Percentiles rank a stretch among this genome's conserved stretches.
Conservation (phyloP, 345 rosid genomes). For the Brassica carinata region DNA sequence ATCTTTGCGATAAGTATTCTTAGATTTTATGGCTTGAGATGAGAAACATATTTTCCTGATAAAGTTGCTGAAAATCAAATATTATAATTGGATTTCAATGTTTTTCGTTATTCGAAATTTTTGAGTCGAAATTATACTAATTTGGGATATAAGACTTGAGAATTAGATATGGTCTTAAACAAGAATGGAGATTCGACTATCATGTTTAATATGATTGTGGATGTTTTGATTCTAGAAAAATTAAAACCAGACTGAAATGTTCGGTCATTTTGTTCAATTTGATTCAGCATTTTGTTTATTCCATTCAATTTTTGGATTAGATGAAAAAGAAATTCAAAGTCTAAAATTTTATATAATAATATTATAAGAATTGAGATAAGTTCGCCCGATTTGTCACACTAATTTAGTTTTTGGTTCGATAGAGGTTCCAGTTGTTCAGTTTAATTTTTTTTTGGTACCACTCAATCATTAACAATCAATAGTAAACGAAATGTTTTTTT, state of each 20-base stretch:
- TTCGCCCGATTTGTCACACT: background rate
- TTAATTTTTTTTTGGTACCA: background rate
- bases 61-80: background rate
- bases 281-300: background rate
- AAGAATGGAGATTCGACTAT: background rate
- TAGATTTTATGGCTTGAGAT: slow-evolving; percentile 16
- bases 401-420: background rate
- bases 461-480: background rate
- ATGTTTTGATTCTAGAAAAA: background rate
- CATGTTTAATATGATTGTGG: background rate
- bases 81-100: background rate
- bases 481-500: background rate
- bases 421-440: background rate
- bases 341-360: background rate
- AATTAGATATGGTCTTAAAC: background rate
- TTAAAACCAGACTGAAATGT: background rate
- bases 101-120: background rate
- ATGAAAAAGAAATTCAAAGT: background rate
- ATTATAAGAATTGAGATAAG: background rate
- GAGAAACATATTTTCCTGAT: slow-evolving; percentile 16
- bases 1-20: slow-evolving; percentile 24
- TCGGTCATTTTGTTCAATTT: background rate
- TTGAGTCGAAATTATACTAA: background rate
- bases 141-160: background rate
- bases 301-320: background rate